phyloP scores from a whole-genome alignment of 2,329 filamentous ascomycete species.

The Fusarium torulosum region DNA sequence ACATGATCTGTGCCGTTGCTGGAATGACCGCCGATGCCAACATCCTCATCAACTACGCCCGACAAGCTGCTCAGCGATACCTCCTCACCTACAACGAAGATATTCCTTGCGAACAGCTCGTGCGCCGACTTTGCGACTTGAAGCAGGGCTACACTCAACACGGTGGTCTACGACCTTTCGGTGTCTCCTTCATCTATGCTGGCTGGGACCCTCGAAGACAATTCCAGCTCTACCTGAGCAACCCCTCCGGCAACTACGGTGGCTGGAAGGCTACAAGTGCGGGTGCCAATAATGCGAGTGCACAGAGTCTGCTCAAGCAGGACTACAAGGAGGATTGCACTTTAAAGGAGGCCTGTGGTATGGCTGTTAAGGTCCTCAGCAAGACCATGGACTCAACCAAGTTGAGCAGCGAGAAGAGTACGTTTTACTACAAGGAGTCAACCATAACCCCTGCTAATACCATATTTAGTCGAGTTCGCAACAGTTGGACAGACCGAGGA shows the following conservation, averaged over 20 bases:
- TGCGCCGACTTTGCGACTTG: slow-evolving; percentile 94
- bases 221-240: slow-evolving; percentile 99
- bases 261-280: slow-evolving; percentile 99
- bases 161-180: slow-evolving; percentile 96
- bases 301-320: slow-evolving; percentile 96
- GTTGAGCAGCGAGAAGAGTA: slow-evolving; percentile 98
- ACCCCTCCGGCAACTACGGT: slow-evolving; percentile 98
- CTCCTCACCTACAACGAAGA: slow-evolving; percentile 99
- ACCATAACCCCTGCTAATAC: slow-evolving; percentile 31
- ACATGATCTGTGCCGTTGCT: slow-evolving; percentile 99
- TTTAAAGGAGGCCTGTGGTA: slow-evolving; percentile 93
- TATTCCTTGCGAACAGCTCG: slow-evolving; percentile 98
- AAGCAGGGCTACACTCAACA: slow-evolving; percentile 99
- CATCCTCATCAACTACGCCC: slow-evolving; percentile 99
- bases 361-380: slow-evolving; percentile 98
- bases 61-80: slow-evolving; percentile 95
- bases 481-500: slow-evolving; percentile 96
- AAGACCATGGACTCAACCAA: slow-evolving; percentile 99
- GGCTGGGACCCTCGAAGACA: slow-evolving; percentile 96
- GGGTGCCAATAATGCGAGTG: slow-evolving; percentile 97
- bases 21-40: slow-evolving; percentile 99
- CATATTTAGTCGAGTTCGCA: slow-evolving; percentile 86
- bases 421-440: slow-evolving; percentile 50
- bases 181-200: slow-evolving; percentile 99
- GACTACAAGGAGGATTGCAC: slow-evolving; percentile 99